phyloP scores from a whole-genome alignment of 73 alveolate species.

The Symbiodinium pilosum region DNA sequence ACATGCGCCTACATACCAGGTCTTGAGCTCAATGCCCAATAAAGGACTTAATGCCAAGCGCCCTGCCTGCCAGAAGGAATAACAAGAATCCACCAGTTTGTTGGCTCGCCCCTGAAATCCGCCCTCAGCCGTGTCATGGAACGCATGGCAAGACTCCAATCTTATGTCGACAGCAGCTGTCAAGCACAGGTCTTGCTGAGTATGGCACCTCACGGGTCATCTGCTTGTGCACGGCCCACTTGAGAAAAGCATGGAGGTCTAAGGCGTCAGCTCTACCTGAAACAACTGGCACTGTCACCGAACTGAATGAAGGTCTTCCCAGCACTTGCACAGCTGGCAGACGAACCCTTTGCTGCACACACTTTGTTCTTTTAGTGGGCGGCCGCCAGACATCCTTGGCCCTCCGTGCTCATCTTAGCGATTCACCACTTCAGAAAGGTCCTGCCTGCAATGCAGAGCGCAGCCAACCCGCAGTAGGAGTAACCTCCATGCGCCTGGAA shows the following conservation, averaged over 20 bases:
- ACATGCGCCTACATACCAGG: too few species aligned
- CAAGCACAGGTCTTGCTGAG: too few species aligned
- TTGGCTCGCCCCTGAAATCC: conserved; percentile 97
- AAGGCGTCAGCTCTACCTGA: conserved; percentile 94
- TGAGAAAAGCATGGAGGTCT: conserved; percentile 77
- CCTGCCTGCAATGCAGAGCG: conserved; percentile 96
- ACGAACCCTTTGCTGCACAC: too few species aligned
- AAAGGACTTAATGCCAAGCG: too few species aligned
- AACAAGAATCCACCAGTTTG: conserved; percentile 99
- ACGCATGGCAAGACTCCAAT: too few species aligned
- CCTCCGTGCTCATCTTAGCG: too few species aligned
- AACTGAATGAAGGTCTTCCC: conserved; percentile 99
- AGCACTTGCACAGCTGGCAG: conserved; percentile 97
- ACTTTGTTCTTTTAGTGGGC: too few species aligned
- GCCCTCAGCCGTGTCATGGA: background rate
- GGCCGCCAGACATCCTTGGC: too few species aligned
- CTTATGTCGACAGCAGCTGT: too few species aligned
- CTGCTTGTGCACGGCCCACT: conserved; percentile 98
- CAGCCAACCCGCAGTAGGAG: conserved; percentile 98
- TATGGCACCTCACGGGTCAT: conserved; percentile 95
- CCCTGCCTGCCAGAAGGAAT: conserved; percentile 98
- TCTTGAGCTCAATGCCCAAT: too few species aligned
- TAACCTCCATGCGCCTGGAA: conserved; percentile 99
- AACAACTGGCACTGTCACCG: conserved; percentile 97
- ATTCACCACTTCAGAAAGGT: too few species aligned